Conservation (phyloP, 257 asterid species). For the Lycium barbarum region DNA sequence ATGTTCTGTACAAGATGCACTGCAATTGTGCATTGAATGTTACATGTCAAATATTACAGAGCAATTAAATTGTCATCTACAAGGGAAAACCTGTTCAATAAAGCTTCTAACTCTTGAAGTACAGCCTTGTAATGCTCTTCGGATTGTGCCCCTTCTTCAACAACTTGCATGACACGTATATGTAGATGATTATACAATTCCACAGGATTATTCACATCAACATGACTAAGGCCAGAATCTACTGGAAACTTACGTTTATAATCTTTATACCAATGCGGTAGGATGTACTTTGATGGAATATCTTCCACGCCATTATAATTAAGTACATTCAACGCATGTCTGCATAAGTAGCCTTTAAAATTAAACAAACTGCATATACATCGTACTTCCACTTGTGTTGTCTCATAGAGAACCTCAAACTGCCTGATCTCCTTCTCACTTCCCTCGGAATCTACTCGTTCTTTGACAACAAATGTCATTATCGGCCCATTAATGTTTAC, state of each 20-base stretch:
- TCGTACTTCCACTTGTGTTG: constrained; percentile 55
- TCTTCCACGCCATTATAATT: constrained; percentile 60
- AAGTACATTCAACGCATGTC: constrained; percentile 65
- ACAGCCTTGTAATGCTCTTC: constrained; percentile 46
- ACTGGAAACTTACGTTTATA: constrained; percentile 43
- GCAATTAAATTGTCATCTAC: constrained; percentile 35
- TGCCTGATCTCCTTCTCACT: constrained; percentile 52
- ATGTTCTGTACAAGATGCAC: not conserved
- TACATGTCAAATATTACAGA: constrained; percentile 11
- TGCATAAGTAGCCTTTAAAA: constrained; percentile 63
- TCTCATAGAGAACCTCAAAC: constrained; percentile 61
- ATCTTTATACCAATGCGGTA: constrained; percentile 56
- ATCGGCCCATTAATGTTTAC: constrained; percentile 51
- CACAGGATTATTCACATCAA: constrained; percentile 40
- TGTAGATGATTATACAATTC: constrained; percentile 46
- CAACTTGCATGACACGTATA: constrained; percentile 43
- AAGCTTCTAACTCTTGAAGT: constrained; percentile 48
- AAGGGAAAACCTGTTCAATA: constrained; percentile 40
- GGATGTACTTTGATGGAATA: constrained; percentile 59
- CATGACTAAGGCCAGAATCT: constrained; percentile 32
- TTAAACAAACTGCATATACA: constrained; percentile 67
- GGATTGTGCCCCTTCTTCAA: constrained; percentile 61
- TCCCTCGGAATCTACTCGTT: constrained; percentile 48
- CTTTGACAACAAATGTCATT: constrained; percentile 55
- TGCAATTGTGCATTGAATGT: not conserved